Evolutionary conservation across 2,329 filamentous ascomycete species (phyloP), one percentile per base, ranked within the genome.

Genomic region (Sarocladium brachiariae): DNA sequence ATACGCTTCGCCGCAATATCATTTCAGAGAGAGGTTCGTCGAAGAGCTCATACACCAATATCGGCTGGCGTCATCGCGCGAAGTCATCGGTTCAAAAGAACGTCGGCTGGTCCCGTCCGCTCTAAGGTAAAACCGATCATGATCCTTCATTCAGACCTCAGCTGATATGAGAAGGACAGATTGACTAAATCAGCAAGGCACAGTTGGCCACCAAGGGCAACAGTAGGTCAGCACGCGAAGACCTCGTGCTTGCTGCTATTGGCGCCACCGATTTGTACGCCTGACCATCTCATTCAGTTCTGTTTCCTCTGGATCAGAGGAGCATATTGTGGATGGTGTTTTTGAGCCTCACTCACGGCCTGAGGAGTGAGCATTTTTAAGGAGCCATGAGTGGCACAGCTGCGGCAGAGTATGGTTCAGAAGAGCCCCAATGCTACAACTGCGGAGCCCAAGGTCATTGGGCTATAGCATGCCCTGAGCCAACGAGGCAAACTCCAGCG

Each of bases 371-470:
- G 9, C 23, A 23, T 4, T 23, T 25, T n/a, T 13, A 25, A 47
- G 25, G 43, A 47, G 27, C 16, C 6, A 49, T 49, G 46, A 49
- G 46, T 27, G 46, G 30, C 24, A 2, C 18, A 5, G 13, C 11
- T 14, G 10, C 11, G 10, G 24, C 46, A 16, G 33, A 11, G 4
- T 37, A 49, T 52, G 65, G 59, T 21, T 53, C 65, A 24, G 64
- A 68, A 41, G 66, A 70, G 52, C 58, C 67, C 47, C 62, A 69
- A 55, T 81, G 77, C 61, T 79, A 78, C 60, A 80, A 78, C 58
- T 81, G 77, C 56, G 75, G 75, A 49, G 60, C 63, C 45, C 62
- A 64, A 25, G 73, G 73, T 3, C 77, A 81, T 58, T 79, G 75
- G 67, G 66, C 74, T 11, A 64, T 78, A 49, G 74, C 74, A 47